Evolutionary conservation across 139 green algal genomes (phyloP), one percentile per base, ranked within the genome.

Genomic region (Volvox reticuliferus): DNA sequence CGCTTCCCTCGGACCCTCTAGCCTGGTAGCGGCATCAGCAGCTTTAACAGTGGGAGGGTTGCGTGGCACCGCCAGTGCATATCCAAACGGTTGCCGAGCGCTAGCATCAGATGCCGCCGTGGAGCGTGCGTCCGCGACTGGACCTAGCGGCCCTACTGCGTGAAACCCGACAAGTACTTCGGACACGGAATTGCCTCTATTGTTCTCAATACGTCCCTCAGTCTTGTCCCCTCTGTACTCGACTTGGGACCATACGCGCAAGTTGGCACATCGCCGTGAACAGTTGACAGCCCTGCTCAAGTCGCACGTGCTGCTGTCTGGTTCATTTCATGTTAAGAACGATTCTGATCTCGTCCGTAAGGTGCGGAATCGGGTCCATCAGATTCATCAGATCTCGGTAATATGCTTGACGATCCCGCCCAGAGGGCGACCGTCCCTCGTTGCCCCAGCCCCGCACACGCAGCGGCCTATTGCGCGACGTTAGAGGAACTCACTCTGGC

Each of bases 251-350:
- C 61, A 91, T 16, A 62, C 88, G 1, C 84, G 73, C 3, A 33
- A 88, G 14, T 2, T 44, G 1, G 37, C 55, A 0, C 91, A 33
- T 62, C 89, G 50, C 89, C 88, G 32, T 82, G 91, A 82, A n/a
- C 88, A 79, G 17, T 93, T 95, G 67, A 65, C 73, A 1, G 87
- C 85, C 24, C 94, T 95, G 65, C 78, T 96, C 5, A 78, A 82
- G 30, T 65, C 89, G 32, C 65, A 94, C 71, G 28, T 63, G 35
- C 71, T 83, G 37, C 87, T 93, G 2, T 82, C 91, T 26, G 44
- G 35, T 3, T 44, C 44, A 28, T 55, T 93, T 33, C 82, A 62
- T 30, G 73, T 65, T n/a, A 63, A 55, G 1, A 67, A 88, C 14
- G 30, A 67, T 12, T 2, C 20, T 1, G 61, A 63, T 33, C 36